Evolutionary conservation across 805 yeast genomes (phyloP), one percentile per base, ranked within the genome.

Genomic region (Cyberlindnera mrakii): DNA sequence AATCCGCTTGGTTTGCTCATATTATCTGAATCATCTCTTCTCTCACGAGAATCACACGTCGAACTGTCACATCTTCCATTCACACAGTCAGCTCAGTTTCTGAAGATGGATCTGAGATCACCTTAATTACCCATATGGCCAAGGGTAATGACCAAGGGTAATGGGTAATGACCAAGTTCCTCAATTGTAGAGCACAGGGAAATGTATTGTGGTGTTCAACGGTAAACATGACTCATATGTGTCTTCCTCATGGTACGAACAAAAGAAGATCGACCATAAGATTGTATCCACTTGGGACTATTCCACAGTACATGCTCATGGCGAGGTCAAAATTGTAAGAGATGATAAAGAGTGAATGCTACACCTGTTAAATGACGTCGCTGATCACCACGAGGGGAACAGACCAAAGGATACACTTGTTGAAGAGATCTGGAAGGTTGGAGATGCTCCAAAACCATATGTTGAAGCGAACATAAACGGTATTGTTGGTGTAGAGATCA

Each of bases 251-350:
- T 80, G 79, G 71, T 80, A 80, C 53, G 74, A 77, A 6, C 66
- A 70, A 16, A 80, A 80, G 61, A 61, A 68, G 37, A 67, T 67
- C 38, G 74, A 80, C 27, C 81, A 77, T 47, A 79, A 78, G 54
- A 70, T 68, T 35, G 86, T 80, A n/a, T 85, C 86, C 15, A 81
- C 86, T 1, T 81, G 85, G 85, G 80, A 77, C 56, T 80, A 72
- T 59, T 77, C 75, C 2, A 61, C 75, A 5, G 78, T 74, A 29
- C 85, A 81, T 53, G 64, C 74, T 35, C 64, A 72, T 43, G 86
- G 85, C 3, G 69, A 58, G 25, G 70, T 80, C 8, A 63, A 47
- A 23, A 47, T 72, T 19, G 55, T 75, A 13, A 57, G 68, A 17
- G 77, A 73, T 40, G 77, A 74, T 42, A 54, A 58, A 17, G 71